Evolutionary conservation across 768 basidiomycete species (phyloP).

Genomic region (Lactarius pseudohatsudake): DNA sequence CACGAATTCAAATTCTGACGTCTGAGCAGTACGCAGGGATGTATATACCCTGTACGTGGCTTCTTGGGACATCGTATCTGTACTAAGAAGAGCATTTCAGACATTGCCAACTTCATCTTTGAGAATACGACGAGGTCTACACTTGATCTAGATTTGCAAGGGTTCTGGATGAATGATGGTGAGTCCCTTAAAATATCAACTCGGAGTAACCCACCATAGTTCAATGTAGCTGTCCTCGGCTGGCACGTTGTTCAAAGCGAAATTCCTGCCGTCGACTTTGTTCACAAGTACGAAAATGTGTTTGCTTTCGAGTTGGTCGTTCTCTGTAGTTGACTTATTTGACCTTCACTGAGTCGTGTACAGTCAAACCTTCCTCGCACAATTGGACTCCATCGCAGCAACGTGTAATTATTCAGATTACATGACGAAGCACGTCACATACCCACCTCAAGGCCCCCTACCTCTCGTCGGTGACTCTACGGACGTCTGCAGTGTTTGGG

Average conservation of each 20-base stretch:
- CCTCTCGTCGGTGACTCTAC: slow-evolving; percentile 65
- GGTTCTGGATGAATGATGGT: slow-evolving; percentile 76
- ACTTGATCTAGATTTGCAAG: slow-evolving; percentile 60
- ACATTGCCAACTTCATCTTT: slow-evolving; percentile 75
- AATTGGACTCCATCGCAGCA: slow-evolving; percentile 53
- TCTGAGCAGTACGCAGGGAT: slow-evolving; percentile 65
- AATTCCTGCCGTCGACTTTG: slow-evolving; percentile 73
- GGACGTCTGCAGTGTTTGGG: slow-evolving; percentile 64
- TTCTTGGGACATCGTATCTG: slow-evolving; percentile 31
- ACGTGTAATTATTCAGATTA: slow-evolving; percentile 67
- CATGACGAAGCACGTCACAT: slow-evolving; percentile 59
- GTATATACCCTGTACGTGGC: slow-evolving; percentile 58
- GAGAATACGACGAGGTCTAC: slow-evolving; percentile 43
- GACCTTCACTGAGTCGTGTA: background rate
- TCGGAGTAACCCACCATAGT: background rate
- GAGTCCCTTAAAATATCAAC: slow-evolving; percentile 32
- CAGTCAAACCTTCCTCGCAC: slow-evolving; percentile 60
- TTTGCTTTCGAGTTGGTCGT: slow-evolving; percentile 67
- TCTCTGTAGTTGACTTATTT: background rate
- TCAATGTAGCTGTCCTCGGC: slow-evolving; percentile 50
- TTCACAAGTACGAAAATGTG: slow-evolving; percentile 67
- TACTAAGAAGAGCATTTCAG: slow-evolving; percentile 36
- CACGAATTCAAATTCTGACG: background rate
- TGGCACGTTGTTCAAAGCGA: slow-evolving; percentile 64
- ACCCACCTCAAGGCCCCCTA: slow-evolving; percentile 63